phyloP scores from a whole-genome alignment of 1,284 basidiomycete genomes.

The Stereum hirsutum region DNA sequence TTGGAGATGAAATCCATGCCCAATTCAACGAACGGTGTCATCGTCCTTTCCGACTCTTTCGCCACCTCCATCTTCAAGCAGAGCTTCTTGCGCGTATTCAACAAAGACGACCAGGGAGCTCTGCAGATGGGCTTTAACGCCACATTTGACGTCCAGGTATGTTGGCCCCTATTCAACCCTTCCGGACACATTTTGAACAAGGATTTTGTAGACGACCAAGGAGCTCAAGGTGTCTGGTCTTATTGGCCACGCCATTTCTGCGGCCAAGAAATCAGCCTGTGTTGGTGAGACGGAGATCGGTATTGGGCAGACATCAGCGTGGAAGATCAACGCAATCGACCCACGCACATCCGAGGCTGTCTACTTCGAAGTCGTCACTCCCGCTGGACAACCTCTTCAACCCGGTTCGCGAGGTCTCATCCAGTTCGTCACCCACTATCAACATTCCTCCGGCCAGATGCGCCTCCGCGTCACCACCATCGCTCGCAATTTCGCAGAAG shows the following conservation, averaged over 20 bases:
- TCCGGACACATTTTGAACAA: too few species aligned
- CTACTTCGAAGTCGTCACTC: slow-evolving; percentile 99
- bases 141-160: slow-evolving; percentile 93
- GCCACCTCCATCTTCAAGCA: slow-evolving; percentile 99
- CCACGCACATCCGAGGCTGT: slow-evolving; percentile 87
- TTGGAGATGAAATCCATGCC: slow-evolving; percentile 96
- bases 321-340: slow-evolving; percentile 92
- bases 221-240: slow-evolving; percentile 98
- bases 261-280: slow-evolving; percentile 93
- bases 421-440: slow-evolving; percentile 98
- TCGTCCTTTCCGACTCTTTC: slow-evolving; percentile 96
- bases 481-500: slow-evolving; percentile 95
- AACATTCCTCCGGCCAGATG: slow-evolving; percentile 93
- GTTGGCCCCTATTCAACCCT: too few species aligned
- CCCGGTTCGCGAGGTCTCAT: slow-evolving; percentile 92
- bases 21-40: slow-evolving; percentile 94
- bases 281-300: slow-evolving; percentile 99
- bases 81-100: slow-evolving; percentile 90
- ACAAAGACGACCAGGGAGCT: slow-evolving; percentile 89
- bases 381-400: slow-evolving; percentile 90
- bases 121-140: slow-evolving; percentile 99
- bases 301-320: slow-evolving; percentile 98
- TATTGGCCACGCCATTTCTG: slow-evolving; percentile 96
- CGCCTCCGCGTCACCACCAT: slow-evolving; percentile 94
- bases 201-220: slow-evolving; percentile 78